Conservation (phyloP, 148 eudicot species). For the Vaccinium corymbosum region DNA sequence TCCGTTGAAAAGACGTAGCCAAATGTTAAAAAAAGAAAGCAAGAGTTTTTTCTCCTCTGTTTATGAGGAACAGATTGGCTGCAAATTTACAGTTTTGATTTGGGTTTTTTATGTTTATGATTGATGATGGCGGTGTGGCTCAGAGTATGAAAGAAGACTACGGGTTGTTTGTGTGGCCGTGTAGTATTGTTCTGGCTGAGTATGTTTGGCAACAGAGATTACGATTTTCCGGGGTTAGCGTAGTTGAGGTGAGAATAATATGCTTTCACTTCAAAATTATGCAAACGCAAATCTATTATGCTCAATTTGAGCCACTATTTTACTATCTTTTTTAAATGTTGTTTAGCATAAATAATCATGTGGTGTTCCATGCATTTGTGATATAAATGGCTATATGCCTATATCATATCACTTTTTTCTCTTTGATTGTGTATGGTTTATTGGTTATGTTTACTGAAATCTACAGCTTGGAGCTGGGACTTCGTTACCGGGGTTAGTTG, state of each 20-base stretch:
- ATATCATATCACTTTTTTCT: not conserved
- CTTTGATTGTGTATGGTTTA: not conserved
- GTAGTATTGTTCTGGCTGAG: conserved; percentile 76
- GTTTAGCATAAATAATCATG: no score
- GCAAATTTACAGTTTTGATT: not conserved
- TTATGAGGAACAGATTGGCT: not conserved
- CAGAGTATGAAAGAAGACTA: conserved; percentile 87
- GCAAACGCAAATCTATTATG: not conserved
- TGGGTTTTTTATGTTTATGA: not conserved
- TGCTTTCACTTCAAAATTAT: not conserved
- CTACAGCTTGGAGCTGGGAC: conserved; percentile 96
- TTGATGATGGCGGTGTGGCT: not conserved
- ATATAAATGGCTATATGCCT: not conserved
- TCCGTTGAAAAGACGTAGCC: no score
- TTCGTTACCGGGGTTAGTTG: conserved; percentile 89
- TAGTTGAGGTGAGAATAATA: conserved; percentile 56
- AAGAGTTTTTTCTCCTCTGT: not conserved
- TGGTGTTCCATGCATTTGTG: not conserved
- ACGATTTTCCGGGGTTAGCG: conserved; percentile 55
- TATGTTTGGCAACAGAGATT: conserved; percentile 84
- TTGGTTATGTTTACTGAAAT: not conserved
- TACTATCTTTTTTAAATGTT: not conserved
- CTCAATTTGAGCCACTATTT: not conserved
- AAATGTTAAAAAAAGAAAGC: no score
- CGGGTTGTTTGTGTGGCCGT: conserved; percentile 94